Conservation (phyloP, 306 rosid species). For the Hippophae tibetana region DNA sequence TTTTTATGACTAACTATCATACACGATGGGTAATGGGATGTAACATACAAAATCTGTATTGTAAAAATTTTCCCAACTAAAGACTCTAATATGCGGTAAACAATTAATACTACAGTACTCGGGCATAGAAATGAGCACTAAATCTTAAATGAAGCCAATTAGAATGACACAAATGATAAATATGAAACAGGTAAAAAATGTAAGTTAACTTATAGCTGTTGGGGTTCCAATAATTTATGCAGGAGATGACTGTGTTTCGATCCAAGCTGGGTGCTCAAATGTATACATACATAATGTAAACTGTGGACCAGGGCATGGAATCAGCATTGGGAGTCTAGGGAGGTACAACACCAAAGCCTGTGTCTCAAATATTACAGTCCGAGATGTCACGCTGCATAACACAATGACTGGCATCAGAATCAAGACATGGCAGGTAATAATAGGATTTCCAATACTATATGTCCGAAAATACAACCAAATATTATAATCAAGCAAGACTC, state of each 20-base stretch:
- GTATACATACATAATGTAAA: slow-evolving; percentile 76
- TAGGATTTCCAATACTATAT: neutral
- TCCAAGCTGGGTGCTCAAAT: slow-evolving; percentile 91
- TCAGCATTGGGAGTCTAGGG: slow-evolving; percentile 95
- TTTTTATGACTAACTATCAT: too few species aligned
- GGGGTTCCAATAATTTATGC: slow-evolving; percentile 17
- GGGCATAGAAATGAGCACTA: too few species aligned
- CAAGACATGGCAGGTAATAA: slow-evolving; percentile 96
- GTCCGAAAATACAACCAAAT: neutral
- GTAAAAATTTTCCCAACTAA: too few species aligned
- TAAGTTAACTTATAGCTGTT: neutral
- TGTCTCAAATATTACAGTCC: slow-evolving; percentile 85
- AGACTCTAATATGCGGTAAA: too few species aligned
- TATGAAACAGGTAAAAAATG: too few species aligned
- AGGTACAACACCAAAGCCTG: slow-evolving; percentile 82
- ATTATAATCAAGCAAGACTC: neutral
- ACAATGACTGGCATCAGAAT: slow-evolving; percentile 95
- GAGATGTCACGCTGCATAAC: slow-evolving; percentile 69
- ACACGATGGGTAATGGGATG: too few species aligned
- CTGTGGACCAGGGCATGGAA: slow-evolving; percentile 98
- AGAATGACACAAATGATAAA: too few species aligned
- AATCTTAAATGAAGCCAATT: too few species aligned
- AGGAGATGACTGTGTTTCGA: slow-evolving; percentile 91
- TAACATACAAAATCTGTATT: too few species aligned
- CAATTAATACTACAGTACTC: too few species aligned